phyloP scores from a whole-genome alignment of 306 rosid genomes.

The barrel medic (Medicago truncatula) region DNA sequence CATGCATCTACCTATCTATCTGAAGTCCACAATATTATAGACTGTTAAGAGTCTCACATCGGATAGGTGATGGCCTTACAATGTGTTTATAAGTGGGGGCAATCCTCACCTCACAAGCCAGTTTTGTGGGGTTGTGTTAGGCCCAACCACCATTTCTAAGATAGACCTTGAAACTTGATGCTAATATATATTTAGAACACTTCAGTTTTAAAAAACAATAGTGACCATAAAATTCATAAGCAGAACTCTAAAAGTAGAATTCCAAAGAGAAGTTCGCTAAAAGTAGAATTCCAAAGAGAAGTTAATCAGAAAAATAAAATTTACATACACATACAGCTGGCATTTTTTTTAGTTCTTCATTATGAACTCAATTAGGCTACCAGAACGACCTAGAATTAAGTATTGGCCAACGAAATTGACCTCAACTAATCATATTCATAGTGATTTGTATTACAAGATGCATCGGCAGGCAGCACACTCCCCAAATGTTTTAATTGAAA shows the following conservation, averaged over 20 bases:
- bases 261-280: neutral
- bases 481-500: neutral
- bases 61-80: no score
- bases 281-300: conserved; percentile 1
- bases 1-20: conserved; percentile 19
- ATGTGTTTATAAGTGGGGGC: no score
- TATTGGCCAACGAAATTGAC: neutral
- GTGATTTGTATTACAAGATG: conserved; percentile 13
- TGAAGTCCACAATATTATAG: conserved; percentile 13
- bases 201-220: neutral
- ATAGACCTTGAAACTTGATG: conserved; percentile 18
- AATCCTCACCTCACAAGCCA: no score
- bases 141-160: no score
- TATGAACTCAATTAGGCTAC: conserved; percentile 2
- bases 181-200: neutral
- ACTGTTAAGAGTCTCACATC: no score
- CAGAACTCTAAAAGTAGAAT: neutral
- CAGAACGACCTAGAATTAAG: neutral
- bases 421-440: conserved; percentile 14
- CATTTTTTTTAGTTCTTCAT: neutral
- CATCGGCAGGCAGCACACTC: neutral
- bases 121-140: no score
- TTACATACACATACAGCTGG: neutral
- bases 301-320: conserved; percentile 1
- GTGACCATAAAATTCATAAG: conserved; percentile 15